These are phyloP conservation scores for Plasmodium falciparum DNA, from an alignment of 169 alveolate genomes.

Conservation along the genomic window DNA sequence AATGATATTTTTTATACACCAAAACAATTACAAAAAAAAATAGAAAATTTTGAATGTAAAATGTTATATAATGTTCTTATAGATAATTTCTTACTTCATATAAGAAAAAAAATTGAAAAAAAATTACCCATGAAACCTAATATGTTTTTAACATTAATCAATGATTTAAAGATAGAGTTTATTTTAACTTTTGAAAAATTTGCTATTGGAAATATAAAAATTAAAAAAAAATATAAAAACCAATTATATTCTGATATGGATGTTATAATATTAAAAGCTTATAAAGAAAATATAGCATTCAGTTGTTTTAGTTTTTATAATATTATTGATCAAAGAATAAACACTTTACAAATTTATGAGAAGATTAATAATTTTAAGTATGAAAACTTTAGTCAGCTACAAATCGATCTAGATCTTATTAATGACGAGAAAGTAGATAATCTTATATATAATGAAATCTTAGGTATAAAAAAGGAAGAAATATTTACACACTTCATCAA, in stretches of 20 bases:
- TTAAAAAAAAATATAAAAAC: conserved; percentile 41
- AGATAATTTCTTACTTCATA: conserved; percentile 41
- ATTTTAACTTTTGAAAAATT: conserved; percentile 26
- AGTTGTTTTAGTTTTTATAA: conserved; percentile 56
- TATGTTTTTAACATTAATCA: conserved; percentile 38
- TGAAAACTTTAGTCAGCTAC: conserved; percentile 16
- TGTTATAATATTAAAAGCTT: conserved; percentile 51
- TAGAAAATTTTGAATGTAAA: conserved; percentile 37
- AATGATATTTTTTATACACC: conserved; percentile 30
- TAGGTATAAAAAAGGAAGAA: conserved; percentile 59
- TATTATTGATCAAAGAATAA: conserved; percentile 39
- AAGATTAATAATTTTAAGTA: conserved; percentile 19
- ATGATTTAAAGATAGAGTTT: conserved; percentile 45
- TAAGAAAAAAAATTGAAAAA: conserved; percentile 50
- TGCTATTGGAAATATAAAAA: conserved; percentile 23
- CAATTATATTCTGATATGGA: conserved; percentile 25
- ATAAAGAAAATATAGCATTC: conserved; percentile 59
- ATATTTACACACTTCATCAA: conserved; percentile 38
- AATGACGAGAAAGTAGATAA: conserved; percentile 33
- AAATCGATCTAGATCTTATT: conserved; percentile 7
- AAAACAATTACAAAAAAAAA: conserved; percentile 38
- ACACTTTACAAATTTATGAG: conserved; percentile 16
- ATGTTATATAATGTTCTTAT: conserved; percentile 31
- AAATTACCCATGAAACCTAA: conserved; percentile 71
- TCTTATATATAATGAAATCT: conserved; percentile 56